Evolutionary conservation across 805 yeast species (phyloP), one percentile per base, ranked within the genome.

Genomic region (Spathaspora sp.): DNA sequence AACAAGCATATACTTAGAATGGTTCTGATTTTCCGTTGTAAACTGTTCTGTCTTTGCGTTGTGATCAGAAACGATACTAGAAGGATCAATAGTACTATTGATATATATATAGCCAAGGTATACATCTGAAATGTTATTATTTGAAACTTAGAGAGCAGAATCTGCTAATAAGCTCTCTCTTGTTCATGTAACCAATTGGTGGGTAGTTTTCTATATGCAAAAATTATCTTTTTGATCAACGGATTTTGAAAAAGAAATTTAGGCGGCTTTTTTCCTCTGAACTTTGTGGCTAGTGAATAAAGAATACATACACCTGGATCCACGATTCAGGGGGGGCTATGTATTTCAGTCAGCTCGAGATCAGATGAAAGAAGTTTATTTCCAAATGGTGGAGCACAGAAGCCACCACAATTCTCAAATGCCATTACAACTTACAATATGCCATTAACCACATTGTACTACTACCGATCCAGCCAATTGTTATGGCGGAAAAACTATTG

Each of bases 41-140:
- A 17, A 16, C 9, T 20, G 26, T 23, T 6, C 26, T 23, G 26
- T 18, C 18, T 48, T 38, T 40, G 52, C 10, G 42, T 32, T 39
- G 49, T 58, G 6, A 60, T 44, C 16, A 51, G 16, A 14, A 61
- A 57, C 9, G 65, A 67, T 19, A 55, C 16, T 16, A 63, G 53
- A 17, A 56, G 31, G 38, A 52, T 35, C 26, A 51, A 46, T 5
- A 62, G 42, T 16, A 49, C 54, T 16, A 59, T 19, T 18, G 65
- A 56, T 28, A 54, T 31, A 40, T 57, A 57, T 19, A 56, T 46
- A 45, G 60, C 57, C n/a, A 26, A 38, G 32, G 49, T 31, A 48
- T 60, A 64, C 67, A 62, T 62, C 5, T 46, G 8, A 35, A 16
- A 35, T 35, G 40, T 16, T n/a, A 35, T n/a, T 10, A 35, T 14